Percentiles rank a stretch among this genome's conserved stretches.
phyloP scores from a whole-genome alignment of 768 basidiomycete species.

The Agrocybe chaxingu region DNA sequence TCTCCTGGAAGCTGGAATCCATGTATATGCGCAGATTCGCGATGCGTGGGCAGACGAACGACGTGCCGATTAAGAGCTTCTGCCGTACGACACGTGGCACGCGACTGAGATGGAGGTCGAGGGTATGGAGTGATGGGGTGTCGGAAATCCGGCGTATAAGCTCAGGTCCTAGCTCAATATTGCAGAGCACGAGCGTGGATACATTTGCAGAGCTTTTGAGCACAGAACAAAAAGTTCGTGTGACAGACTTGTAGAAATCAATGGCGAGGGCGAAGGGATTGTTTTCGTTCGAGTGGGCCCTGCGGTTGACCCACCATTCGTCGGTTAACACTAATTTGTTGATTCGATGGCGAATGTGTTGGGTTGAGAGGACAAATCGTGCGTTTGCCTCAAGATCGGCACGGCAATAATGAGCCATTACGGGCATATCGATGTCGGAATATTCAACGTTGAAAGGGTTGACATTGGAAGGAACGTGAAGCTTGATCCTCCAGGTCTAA shows the following conservation, averaged over 20 bases:
- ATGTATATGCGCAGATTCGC: constrained; percentile 17
- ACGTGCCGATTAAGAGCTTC: constrained; percentile 5
- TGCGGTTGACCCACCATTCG: constrained; percentile 21
- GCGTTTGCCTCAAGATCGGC: constrained; percentile 14
- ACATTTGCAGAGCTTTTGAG: constrained; percentile 12
- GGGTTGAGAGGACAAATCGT: constrained; percentile 11
- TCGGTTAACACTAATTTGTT: constrained; percentile 16
- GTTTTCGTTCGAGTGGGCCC: constrained; percentile 16
- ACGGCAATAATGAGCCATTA: constrained; percentile 13
- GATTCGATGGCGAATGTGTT: constrained; percentile 14
- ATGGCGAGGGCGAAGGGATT: constrained; percentile 17
- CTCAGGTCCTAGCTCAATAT: constrained; percentile 14
- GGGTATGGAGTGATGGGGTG: constrained; percentile 16
- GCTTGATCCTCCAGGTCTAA: constrained; percentile 17
- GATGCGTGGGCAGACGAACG: constrained; percentile 9
- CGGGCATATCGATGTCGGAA: constrained; percentile 13
- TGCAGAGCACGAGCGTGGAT: constrained; percentile 16
- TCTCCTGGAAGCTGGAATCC: constrained; percentile 19
- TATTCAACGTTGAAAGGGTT: constrained; percentile 18
- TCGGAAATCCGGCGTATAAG: constrained; percentile 13
- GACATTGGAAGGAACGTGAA: constrained; percentile 15
- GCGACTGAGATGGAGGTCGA: constrained; percentile 17
- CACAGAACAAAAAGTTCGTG: constrained; percentile 11
- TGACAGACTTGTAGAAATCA: constrained; percentile 16
- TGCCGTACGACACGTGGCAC: constrained; percentile 11